A percentile compares a stretch with the other conserved stretches of the same genome.
phyloP scores from a whole-genome alignment of 1,284 basidiomycete genomes.

The Vanrija humicola region DNA sequence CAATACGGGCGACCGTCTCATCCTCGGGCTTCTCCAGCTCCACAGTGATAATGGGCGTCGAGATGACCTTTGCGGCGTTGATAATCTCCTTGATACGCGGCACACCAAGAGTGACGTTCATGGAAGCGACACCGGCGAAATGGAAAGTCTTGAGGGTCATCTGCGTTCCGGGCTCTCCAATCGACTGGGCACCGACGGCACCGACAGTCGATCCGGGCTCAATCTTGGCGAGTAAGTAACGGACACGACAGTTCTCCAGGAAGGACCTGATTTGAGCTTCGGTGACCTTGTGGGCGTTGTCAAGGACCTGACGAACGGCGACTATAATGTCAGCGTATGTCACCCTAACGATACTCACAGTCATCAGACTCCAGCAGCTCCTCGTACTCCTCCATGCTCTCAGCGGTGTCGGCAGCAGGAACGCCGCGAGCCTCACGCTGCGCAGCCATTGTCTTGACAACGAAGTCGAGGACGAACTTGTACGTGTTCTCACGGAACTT shows the following conservation, averaged over 20 bases:
- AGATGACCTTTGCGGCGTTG: constrained; percentile 95
- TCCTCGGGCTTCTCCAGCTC: constrained; percentile 79
- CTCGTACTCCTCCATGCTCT: constrained; percentile 60
- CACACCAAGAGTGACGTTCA: constrained; percentile 99
- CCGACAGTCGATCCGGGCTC: constrained; percentile 97
- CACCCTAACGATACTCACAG: constrained; percentile 14
- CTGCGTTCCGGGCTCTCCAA: constrained; percentile 98
- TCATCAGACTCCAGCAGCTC: constrained; percentile 36
- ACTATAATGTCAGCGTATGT: constrained; percentile 11
- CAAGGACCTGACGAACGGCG: constrained; percentile 63
- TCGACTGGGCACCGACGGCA: constrained; percentile 97
- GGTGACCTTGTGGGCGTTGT: constrained; percentile 89
- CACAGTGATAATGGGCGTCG: constrained; percentile 97
- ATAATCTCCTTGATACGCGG: constrained; percentile 94
- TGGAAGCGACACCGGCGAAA: constrained; percentile 98
- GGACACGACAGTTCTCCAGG: constrained; percentile 81
- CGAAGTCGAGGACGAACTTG: constrained; percentile 65
- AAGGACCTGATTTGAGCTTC: constrained; percentile 73
- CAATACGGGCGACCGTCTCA: constrained; percentile 90
- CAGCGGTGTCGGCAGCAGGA: constrained; percentile 62
- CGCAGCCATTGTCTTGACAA: constrained; percentile 66
- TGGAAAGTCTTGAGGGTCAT: constrained; percentile 99
- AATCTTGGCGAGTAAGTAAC: constrained; percentile 89
- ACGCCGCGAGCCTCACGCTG: constrained; percentile 74
- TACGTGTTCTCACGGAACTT: constrained; percentile 74